Evolutionary conservation across 148 eudicot genomes (phyloP).

Genomic region (Camellia sinensis): DNA sequence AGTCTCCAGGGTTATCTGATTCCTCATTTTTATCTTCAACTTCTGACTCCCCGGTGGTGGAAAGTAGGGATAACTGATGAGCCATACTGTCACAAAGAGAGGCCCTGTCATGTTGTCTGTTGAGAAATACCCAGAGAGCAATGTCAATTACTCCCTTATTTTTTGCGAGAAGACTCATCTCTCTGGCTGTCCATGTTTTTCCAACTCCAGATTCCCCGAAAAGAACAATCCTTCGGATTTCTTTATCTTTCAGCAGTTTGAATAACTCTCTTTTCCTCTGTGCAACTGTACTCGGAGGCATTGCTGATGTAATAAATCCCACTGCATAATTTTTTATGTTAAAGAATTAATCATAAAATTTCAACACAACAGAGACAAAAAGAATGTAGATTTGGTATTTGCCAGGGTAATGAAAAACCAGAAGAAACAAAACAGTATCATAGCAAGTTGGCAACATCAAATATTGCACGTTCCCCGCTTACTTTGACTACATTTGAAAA

Average conservation of each 20-base stretch:
- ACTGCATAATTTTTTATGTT: conserved; percentile 11
- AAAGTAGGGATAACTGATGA: conserved; percentile 11
- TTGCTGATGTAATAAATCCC: conserved; percentile 4
- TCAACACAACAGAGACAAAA: background rate
- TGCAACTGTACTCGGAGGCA: background rate
- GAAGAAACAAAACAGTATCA: background rate
- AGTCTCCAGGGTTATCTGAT: background rate
- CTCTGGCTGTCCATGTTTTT: conserved; percentile 24
- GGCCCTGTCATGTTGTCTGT: conserved; percentile 4
- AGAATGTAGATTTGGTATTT: background rate
- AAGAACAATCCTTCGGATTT: background rate
- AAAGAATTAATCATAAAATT: background rate
- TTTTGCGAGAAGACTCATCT: conserved; percentile 8
- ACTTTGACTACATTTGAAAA: background rate
- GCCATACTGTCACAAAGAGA: conserved; percentile 3
- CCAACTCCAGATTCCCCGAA: conserved; percentile 34
- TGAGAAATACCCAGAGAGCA: conserved; percentile 12
- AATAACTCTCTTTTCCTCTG: conserved; percentile 16
- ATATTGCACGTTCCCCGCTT: background rate
- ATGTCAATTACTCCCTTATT: background rate
- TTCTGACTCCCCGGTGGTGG: conserved; percentile 5
- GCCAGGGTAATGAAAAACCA: background rate
- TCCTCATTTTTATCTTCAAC: background rate
- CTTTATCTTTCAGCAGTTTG: background rate
- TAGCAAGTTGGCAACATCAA: too few relatives aligned